Percentiles rank a stretch among this genome's conserved stretches.
These are phyloP conservation scores for Gloeophyllum trabeum DNA, from an alignment of 768 basidiomycete genomes.

Conservation along the genomic window DNA sequence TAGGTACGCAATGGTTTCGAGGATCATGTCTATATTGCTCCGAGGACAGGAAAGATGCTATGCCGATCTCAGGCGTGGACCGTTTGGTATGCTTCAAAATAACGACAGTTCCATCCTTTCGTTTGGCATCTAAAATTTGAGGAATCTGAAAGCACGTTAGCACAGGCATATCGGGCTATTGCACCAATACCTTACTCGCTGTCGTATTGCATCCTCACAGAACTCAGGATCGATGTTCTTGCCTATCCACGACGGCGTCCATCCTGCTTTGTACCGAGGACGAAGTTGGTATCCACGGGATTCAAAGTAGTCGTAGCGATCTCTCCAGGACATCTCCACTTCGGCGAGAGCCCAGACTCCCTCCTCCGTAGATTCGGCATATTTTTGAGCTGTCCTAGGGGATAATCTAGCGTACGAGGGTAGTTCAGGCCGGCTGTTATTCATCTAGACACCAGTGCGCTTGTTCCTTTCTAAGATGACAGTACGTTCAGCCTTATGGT, in stretches of 20 bases:
- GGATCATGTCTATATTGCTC: neutral
- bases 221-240: neutral
- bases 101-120: constrained; percentile 12
- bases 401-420: neutral
- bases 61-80: neutral
- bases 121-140: constrained; percentile 9
- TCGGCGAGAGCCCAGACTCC: neutral
- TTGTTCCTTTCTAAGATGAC: no score
- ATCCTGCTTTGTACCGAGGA: neutral
- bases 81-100: constrained; percentile 8
- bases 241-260: neutral
- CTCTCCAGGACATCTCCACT: constrained; percentile 1
- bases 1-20: neutral
- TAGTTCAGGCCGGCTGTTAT: no score
- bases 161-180: neutral
- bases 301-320: constrained; percentile 1
- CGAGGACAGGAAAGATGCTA: neutral
- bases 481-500: no score
- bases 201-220: neutral
- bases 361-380: neutral
- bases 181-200: neutral
- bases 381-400: neutral
- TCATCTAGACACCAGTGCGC: no score
- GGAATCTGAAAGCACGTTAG: neutral
- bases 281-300: neutral